Percentiles rank a stretch among this genome's conserved stretches.
phyloP scores from a whole-genome alignment of 2,329 filamentous ascomycete genomes.

The Beauveria australis region DNA sequence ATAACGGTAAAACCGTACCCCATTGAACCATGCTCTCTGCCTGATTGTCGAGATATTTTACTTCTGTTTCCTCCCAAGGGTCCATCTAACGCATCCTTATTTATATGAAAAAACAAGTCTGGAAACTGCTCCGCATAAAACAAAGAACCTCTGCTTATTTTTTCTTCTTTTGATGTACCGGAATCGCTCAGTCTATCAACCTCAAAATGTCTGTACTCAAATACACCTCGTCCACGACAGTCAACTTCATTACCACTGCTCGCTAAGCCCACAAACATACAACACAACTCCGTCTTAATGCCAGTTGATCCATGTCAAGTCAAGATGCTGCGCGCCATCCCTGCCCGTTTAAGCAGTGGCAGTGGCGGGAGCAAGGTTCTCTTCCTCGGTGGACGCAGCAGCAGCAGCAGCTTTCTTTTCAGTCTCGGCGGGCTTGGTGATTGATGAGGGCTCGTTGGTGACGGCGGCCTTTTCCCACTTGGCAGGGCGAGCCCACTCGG shows the following conservation, averaged over 20 bases:
- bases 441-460: slow-evolving; percentile 32
- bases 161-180: slow-evolving; percentile 13
- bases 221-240: background rate
- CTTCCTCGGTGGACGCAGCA: slow-evolving; percentile 24
- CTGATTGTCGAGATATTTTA: background rate
- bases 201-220: background rate
- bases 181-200: background rate
- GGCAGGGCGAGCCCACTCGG: slow-evolving; percentile 55
- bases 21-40: background rate
- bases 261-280: slow-evolving; percentile 9
- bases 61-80: background rate
- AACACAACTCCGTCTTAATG: slow-evolving; percentile 11
- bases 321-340: background rate
- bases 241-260: slow-evolving; percentile 7
- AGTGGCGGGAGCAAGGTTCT: slow-evolving; percentile 26
- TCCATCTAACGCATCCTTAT: background rate
- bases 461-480: slow-evolving; percentile 52
- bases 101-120: background rate
- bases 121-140: background rate
- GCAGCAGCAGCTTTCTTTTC: slow-evolving; percentile 20
- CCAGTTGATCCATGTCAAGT: background rate
- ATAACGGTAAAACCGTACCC: slow-evolving; percentile 1
- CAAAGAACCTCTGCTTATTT: background rate
- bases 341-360: slow-evolving; percentile 9
- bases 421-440: slow-evolving; percentile 22